Evolutionary conservation across 2,329 filamentous ascomycete genomes (phyloP).

Genomic region (Talaromyces sp.): DNA sequence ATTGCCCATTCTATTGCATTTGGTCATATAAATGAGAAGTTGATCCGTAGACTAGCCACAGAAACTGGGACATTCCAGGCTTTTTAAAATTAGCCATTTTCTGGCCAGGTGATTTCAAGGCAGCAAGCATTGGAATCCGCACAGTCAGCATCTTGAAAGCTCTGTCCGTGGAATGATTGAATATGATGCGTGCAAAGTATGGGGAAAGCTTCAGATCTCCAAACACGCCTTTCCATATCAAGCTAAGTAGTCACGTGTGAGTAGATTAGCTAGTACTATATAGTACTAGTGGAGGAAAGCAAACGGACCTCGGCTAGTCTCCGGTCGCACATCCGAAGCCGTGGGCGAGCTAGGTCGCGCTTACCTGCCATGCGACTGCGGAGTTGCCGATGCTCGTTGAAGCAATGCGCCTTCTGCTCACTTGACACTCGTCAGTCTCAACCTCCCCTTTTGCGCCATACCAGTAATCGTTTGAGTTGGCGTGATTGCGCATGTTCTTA

Average conservation of each 20-base stretch:
- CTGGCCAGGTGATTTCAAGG: not conserved
- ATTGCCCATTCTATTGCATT: not conserved
- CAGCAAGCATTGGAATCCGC: not conserved
- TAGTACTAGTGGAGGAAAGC: not conserved
- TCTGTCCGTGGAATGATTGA: not conserved
- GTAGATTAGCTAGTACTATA: not conserved
- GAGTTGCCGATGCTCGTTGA: slow-evolving; percentile 1
- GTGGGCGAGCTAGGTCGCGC: slow-evolving; percentile 1
- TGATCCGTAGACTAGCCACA: not conserved
- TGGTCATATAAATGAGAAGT: not conserved
- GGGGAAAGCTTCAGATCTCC: not conserved
- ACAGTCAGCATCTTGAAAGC: not conserved
- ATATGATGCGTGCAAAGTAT: not conserved
- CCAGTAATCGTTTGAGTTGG: not conserved
- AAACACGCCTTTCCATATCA: not conserved
- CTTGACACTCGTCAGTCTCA: not conserved
- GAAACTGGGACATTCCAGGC: not conserved
- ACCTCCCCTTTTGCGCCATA: not conserved
- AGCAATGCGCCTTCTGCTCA: not conserved
- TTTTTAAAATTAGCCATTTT: not conserved
- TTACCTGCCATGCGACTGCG: slow-evolving; percentile 1
- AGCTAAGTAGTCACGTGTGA: not conserved
- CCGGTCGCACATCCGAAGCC: slow-evolving; percentile 6
- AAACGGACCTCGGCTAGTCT: slow-evolving; percentile 2
- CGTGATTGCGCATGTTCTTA: not conserved